These are phyloP conservation scores for Powellomyces hirtus DNA, from an alignment of 192 early-diverging fungal species.

Conservation along the genomic window DNA sequence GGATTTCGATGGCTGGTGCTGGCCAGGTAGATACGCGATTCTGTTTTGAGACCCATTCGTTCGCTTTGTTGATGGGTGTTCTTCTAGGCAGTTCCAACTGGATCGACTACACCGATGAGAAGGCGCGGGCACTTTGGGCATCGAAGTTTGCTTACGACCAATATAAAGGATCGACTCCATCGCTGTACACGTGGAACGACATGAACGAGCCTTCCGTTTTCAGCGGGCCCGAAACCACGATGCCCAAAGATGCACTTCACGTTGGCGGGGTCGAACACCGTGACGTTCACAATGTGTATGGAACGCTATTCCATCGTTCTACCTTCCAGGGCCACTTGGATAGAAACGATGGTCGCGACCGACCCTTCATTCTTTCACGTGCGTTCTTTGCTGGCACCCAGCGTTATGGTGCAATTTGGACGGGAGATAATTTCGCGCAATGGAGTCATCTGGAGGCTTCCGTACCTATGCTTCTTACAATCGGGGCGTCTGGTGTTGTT, in stretches of 20 bases:
- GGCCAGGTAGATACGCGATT: conserved; percentile 89
- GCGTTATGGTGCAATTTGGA: conserved; percentile 96
- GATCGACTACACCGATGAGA: conserved; percentile 86
- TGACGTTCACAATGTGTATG: conserved; percentile 92
- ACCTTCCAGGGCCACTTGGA: conserved; percentile 76
- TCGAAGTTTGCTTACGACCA: conserved; percentile 71
- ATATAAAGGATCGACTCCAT: conserved; percentile 79
- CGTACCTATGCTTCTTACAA: conserved; percentile 86
- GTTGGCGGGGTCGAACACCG: conserved; percentile 88
- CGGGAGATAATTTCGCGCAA: conserved; percentile 89
- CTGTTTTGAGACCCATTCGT: no score
- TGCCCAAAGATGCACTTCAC: conserved; percentile 92
- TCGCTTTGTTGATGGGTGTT: no score
- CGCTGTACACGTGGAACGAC: conserved; percentile 95
- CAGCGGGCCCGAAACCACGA: conserved; percentile 94
- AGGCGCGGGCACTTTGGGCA: conserved; percentile 76
- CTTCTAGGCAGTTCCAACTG: conserved; percentile 84
- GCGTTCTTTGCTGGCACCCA: conserved; percentile 96
- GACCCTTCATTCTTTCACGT: conserved; percentile 95
- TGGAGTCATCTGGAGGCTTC: conserved; percentile 85
- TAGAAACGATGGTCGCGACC: conserved; percentile 40
- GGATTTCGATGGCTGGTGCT: conserved; percentile 96
- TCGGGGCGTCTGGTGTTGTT: conserved; percentile 82
- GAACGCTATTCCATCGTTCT: conserved; percentile 80
- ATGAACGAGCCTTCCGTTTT: conserved; percentile 99